Base-by-base conservation (phyloP, 345 rosid genomes). In the Hypericum androsaemum region DNA sequence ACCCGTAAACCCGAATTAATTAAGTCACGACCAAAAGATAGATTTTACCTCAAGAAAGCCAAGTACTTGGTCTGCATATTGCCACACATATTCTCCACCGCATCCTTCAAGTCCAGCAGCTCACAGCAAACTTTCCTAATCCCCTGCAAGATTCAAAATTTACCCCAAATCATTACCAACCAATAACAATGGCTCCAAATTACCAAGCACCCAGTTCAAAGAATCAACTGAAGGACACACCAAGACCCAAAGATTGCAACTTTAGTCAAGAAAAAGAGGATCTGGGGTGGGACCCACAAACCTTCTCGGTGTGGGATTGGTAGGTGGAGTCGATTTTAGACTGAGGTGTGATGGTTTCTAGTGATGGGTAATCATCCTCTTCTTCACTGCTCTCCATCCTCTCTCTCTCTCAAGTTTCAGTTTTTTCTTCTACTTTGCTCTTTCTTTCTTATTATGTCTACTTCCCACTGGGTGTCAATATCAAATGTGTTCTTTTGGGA, bases 331-430 rank as follows among this genome's bases (percentile, higher is more conserved):
- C 79, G 69, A 88, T 76, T 81, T 83, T 83, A 63, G 88, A 77
- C 79, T 84, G 95, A 43, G 97, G 85, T 66, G 77, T 88, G 43
- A 92, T 83, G 82, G 68, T 73, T 60, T 85, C 98, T 7, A 75
- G 72, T 1, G 83, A 80, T 5, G 98, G 98, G 72, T 78, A 78
- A 62, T 92, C 98, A 16, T 92, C 98, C 5, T 92, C 98, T 70
- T 92, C 98, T 61, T 92, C 96, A 61, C 98, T 85, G 80, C 97
- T 92, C 74, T 92, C 97, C 97, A 79, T 84, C 50, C 58, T 39
- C 56, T 38, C 17, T 17, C 47, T 39, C 5, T 12, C 38, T 35
- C 38, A 22, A 22, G 32, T 22, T 22, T 22, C 32, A 22, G 32
- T 22, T 22, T 22, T 4, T 22, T 22, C 4, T 22, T 22, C 4